Evolutionary conservation across 495 filamentous ascomycete genomes (phyloP).

Genomic region (Trichoderma gamsii): DNA sequence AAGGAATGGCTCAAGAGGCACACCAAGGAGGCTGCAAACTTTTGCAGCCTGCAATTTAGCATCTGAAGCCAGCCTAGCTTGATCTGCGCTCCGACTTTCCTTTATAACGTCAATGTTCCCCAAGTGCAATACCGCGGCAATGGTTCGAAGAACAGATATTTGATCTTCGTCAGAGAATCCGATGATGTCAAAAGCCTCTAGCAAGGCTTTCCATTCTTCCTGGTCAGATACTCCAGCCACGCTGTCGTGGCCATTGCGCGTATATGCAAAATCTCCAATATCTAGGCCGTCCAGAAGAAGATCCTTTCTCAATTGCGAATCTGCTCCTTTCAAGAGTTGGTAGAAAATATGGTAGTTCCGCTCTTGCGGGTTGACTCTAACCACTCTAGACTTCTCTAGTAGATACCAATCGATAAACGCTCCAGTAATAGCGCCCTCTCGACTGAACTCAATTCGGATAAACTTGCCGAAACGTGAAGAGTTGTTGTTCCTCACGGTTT

Average conservation of each 20-base stretch:
- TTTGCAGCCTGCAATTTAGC: conserved; percentile 63
- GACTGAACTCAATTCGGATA: conserved; percentile 92
- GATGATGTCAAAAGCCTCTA: conserved; percentile 95
- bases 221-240: conserved; percentile 87
- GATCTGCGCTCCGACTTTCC: conserved; percentile 84
- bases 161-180: conserved; percentile 87
- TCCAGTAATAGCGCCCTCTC: conserved; percentile 85
- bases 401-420: conserved; percentile 99
- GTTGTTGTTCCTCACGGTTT: conserved; percentile 97
- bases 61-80: conserved; percentile 73
- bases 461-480: conserved; percentile 99
- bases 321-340: conserved; percentile 82
- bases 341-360: conserved; percentile 99
- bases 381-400: conserved; percentile 92
- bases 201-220: conserved; percentile 82
- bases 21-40: conserved; percentile 79
- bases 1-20: conserved; percentile 74
- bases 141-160: conserved; percentile 69
- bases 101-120: conserved; percentile 86
- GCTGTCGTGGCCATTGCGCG: conserved; percentile 77
- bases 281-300: conserved; percentile 67
- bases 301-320: conserved; percentile 61
- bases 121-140: conserved; percentile 87
- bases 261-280: conserved; percentile 87
- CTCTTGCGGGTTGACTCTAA: conserved; percentile 77